Base-by-base conservation (phyloP, 2,329 filamentous ascomycete species). In the Colletotrichum agaves region DNA sequence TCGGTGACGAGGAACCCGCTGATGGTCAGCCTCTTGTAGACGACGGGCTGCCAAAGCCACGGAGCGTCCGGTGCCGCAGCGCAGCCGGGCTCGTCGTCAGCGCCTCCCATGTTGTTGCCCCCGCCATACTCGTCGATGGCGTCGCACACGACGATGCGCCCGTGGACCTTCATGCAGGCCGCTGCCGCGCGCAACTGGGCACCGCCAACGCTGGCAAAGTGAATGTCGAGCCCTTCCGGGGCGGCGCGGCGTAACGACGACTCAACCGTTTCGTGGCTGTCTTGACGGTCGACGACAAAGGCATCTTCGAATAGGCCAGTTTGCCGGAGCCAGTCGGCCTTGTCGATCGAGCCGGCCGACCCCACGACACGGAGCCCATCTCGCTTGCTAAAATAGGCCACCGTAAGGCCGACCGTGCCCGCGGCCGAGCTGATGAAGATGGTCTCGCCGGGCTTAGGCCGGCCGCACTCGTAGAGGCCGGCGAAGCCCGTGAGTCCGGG, bases 161-260 rank as follows among this genome's bases (percentile, higher is more conserved):
- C 56, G 13, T 59, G 31, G 8, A 49, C 5, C 12, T 49, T 59
- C 56, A 59, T 47, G 5, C 56, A 47, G 4, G 23, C 8, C 31
- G 17, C 56, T 13, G 56, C 56, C 13, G 56, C 56, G 23, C 31
- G 43, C 17, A 59, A 23, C 31, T 92, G 89, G 78, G 92, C 90
- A 43, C 91, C 92, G 19, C 92, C 92, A 6, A 92, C 91, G 72
- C 93, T 94, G 79, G 94, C 92, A 75, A 90, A 94, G 82, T 93
- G 93, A 76, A 94, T 93, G 75, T 94, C 91, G 68, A 94, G 84
- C 6, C 92, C 92, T 21, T 93, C 78, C 1, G 91, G 91, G 1
- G 90, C 90, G 6, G 93, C 84, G 64, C 90, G 84, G 71, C 82
- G 78, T 53, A 94, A 82, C 0, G 90, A 91, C 91, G 44, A 47